Evolutionary conservation across 2,329 filamentous ascomycete species (phyloP).

Genomic region (Diaporthe sp.): DNA sequence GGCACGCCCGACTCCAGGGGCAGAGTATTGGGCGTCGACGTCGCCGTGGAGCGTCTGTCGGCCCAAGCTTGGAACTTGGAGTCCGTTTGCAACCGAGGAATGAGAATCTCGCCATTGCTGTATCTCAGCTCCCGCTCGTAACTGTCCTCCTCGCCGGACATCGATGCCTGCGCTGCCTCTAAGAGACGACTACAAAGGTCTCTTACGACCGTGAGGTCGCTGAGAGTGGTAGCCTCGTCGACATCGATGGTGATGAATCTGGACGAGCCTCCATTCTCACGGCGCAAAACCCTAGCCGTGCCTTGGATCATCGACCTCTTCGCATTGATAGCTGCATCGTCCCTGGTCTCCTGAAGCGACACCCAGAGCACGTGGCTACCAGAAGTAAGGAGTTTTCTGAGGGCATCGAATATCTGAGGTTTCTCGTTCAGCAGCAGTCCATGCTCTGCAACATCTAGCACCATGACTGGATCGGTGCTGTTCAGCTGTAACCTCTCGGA

Average conservation of each 20-base stretch:
- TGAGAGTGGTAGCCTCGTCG: neutral
- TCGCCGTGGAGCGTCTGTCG: neutral
- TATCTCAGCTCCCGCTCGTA: conserved; percentile 18
- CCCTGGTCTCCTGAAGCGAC: neutral
- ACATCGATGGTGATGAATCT: conserved; percentile 6
- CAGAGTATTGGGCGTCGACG: neutral
- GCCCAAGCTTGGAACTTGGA: conserved; percentile 36
- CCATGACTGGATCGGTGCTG: neutral
- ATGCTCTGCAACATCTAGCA: neutral
- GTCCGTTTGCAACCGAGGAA: conserved; percentile 36
- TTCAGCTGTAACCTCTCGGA: neutral
- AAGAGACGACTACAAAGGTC: neutral
- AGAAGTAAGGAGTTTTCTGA: neutral
- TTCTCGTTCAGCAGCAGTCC: conserved; percentile 3
- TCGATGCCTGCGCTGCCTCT: neutral
- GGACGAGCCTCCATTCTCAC: neutral
- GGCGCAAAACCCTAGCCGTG: neutral
- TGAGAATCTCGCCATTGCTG: conserved; percentile 24
- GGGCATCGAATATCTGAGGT: neutral
- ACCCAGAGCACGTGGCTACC: neutral
- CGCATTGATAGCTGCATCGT: neutral
- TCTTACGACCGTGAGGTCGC: neutral
- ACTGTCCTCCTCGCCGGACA: neutral
- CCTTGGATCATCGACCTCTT: conserved; percentile 17
- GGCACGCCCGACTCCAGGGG: neutral